These are phyloP conservation scores for Dendrobium officinale DNA, from an alignment of 106 monocot genomes.

Conservation along the genomic window DNA sequence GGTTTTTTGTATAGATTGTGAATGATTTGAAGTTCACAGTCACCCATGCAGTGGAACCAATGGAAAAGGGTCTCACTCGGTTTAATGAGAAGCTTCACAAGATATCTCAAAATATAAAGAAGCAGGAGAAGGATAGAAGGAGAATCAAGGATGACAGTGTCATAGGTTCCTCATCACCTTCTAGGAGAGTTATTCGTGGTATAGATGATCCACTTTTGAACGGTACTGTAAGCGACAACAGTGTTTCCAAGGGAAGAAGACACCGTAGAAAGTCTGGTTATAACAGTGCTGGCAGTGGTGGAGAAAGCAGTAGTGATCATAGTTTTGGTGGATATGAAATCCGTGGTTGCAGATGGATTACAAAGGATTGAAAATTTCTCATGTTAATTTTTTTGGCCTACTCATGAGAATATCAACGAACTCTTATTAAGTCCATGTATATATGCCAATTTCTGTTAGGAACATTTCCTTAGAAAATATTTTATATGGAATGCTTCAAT, in stretches of 20 bases:
- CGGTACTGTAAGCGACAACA: slow-evolving; percentile 53
- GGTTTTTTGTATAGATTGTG: slow-evolving; percentile 49
- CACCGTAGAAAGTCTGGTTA: slow-evolving; percentile 61
- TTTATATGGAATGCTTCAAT: not conserved
- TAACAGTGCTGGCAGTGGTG: slow-evolving; percentile 67
- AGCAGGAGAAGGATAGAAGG: slow-evolving; percentile 54
- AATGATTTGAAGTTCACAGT: slow-evolving; percentile 95
- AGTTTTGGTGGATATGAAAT: slow-evolving; percentile 50
- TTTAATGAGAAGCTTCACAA: slow-evolving; percentile 90
- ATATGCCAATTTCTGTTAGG: not conserved
- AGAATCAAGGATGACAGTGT: slow-evolving; percentile 84
- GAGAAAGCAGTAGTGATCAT: slow-evolving; percentile 79
- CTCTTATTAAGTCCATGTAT: not conserved
- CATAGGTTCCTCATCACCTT: slow-evolving; percentile 40
- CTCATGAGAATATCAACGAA: not conserved
- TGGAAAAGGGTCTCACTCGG: slow-evolving; percentile 76
- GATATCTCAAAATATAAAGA: slow-evolving; percentile 90
- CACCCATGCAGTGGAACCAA: slow-evolving; percentile 82
- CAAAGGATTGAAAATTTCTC: slow-evolving; percentile 35
- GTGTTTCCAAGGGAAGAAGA: slow-evolving; percentile 21
- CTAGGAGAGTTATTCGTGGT: slow-evolving; percentile 52
- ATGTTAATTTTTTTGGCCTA: not conserved
- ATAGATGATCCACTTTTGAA: slow-evolving; percentile 83
- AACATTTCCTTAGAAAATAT: not conserved
- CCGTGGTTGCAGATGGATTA: slow-evolving; percentile 63